Evolutionary conservation across 768 basidiomycete species (phyloP).

Genomic region (Brasilioporus rufonigricans): DNA sequence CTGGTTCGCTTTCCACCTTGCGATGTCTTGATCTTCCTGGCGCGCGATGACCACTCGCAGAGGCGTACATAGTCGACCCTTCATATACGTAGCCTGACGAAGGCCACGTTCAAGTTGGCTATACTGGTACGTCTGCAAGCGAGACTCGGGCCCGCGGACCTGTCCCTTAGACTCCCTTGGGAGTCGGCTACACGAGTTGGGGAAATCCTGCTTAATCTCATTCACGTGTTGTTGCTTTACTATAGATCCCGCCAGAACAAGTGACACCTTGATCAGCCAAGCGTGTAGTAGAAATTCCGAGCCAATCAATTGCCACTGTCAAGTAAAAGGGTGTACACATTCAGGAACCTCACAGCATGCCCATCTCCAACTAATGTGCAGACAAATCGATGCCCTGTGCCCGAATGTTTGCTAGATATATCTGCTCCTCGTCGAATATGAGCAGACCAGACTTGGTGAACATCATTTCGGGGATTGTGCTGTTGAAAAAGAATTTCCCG

Average conservation of each 20-base stretch:
- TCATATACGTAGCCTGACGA: not conserved
- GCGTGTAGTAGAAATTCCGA: not conserved
- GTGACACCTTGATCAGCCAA: not conserved
- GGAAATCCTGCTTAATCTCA: not conserved
- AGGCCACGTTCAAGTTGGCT: not conserved
- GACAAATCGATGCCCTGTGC: slow-evolving; percentile 28
- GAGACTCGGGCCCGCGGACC: not conserved
- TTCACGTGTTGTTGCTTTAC: not conserved
- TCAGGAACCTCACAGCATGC: too few relatives aligned
- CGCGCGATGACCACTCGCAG: slow-evolving; percentile 6
- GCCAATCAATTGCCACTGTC: not conserved
- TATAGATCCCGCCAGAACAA: not conserved
- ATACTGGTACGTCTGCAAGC: not conserved
- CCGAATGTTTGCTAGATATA: slow-evolving; percentile 38
- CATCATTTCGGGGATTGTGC: slow-evolving; percentile 36
- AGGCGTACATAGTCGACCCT: slow-evolving; percentile 13
- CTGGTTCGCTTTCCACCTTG: slow-evolving; percentile 25
- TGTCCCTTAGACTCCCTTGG: not conserved
- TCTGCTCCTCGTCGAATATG: slow-evolving; percentile 38
- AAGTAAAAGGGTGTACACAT: not conserved
- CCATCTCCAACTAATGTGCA: slow-evolving; percentile 2
- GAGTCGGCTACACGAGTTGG: not conserved
- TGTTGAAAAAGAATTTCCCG: slow-evolving; percentile 24
- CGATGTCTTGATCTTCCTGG: slow-evolving; percentile 12
- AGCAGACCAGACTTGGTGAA: slow-evolving; percentile 42